Base-by-base conservation (phyloP, 805 yeast species). In the Scheffersomyces coipomensis region DNA sequence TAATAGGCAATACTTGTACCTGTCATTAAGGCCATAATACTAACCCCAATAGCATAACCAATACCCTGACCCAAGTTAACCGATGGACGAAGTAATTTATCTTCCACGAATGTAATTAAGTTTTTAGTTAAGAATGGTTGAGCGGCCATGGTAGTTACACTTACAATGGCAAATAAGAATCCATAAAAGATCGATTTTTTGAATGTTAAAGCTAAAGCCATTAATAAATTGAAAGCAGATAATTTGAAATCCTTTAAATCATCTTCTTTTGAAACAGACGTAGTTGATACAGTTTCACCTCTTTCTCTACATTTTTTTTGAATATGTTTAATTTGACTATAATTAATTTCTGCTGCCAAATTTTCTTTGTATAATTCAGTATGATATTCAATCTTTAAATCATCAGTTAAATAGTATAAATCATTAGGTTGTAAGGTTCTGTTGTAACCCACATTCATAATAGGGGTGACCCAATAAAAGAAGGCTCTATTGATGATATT, bases 401-500 rank as follows among this genome's bases (percentile, higher is more conserved):
- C 55, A 24, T 60, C 62, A 10, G 60, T 49, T 30, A 63, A 49
- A 18, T 35, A 36, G 47, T 42, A 83, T 45, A 83, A 51, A 56
- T 84, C 89, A 35, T 73, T 71, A 3, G 82, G 76, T 30, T 74
- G 75, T 31, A 84, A 56, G 0, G 88, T 81, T 51, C 89, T 69
- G 55, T 76, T 79, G 56, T 84, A 84, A 7, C 89, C 89, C 5
- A 75, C 75, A 17, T 58, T 62, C 66, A 84, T 58, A 34, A 84
- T 48, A 0, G 87, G 87, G 27, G 62, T 55, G 32, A 83, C 58
- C 87, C 88, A 84, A 78, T 81, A 73, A 55, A 81, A 78, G 49
- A 80, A 75, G 0, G 68, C 23, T 45, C 60, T 64, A 19, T 66
- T 64, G 16, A 77, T 13, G 24, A 50, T 19, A 39, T 67, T 68